Evolutionary conservation across 163 green algal genomes (phyloP).

Genomic region (Chlorella variabilis): DNA sequence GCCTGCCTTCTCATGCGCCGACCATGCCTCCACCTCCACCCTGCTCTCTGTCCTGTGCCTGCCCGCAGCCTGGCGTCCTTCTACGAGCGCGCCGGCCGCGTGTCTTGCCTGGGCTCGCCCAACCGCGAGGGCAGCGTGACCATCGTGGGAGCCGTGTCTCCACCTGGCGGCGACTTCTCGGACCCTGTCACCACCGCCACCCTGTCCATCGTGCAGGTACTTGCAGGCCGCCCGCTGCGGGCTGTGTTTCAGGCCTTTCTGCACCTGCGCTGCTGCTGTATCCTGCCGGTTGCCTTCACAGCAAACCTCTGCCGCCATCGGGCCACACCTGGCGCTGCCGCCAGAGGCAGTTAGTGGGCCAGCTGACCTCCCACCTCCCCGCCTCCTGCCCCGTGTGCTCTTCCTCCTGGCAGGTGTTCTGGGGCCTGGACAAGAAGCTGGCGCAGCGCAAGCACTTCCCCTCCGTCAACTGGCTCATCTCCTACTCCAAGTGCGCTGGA

Average conservation of each 20-base stretch:
- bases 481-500: slow-evolving; percentile 91
- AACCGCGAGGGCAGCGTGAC: slow-evolving; percentile 96
- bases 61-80: slow-evolving; percentile 88
- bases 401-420: slow-evolving; percentile 90
- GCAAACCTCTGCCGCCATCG: too few species aligned
- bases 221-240: slow-evolving; percentile 13
- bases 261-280: too few species aligned
- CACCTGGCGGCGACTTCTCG: slow-evolving; percentile 98
- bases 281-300: too few species aligned
- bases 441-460: slow-evolving; percentile 99
- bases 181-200: slow-evolving; percentile 98
- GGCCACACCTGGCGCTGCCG: too few species aligned
- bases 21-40: not conserved
- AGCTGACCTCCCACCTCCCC: too few species aligned
- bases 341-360: too few species aligned
- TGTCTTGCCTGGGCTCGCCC: slow-evolving; percentile 93
- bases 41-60: too few species aligned
- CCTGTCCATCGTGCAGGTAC: slow-evolving; percentile 96
- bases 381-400: too few species aligned
- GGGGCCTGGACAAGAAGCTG: slow-evolving; percentile 99
- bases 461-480: slow-evolving; percentile 99
- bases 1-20: not conserved
- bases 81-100: slow-evolving; percentile 98
- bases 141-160: slow-evolving; percentile 98
- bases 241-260: too few species aligned